Conservation (phyloP, 768 basidiomycete genomes). For the Mycena leptocephala region DNA sequence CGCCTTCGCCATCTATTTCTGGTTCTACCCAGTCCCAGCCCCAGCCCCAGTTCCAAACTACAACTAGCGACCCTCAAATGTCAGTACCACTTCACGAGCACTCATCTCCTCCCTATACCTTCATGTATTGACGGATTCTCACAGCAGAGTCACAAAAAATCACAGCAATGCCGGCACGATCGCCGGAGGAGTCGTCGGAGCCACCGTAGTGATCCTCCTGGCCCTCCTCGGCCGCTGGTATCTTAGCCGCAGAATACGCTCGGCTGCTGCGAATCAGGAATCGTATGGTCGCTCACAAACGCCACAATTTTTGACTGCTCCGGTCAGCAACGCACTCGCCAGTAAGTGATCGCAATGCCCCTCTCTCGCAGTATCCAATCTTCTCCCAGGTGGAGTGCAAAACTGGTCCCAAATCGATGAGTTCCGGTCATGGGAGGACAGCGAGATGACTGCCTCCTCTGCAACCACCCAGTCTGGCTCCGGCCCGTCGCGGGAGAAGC, state of each 20-base stretch:
- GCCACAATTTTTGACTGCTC: background rate
- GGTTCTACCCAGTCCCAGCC: no score
- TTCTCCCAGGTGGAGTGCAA: no score
- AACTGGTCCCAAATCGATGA: no score
- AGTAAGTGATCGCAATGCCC: no score
- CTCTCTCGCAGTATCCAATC: no score
- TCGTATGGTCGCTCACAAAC: background rate
- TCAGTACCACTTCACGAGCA: background rate
- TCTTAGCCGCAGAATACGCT: background rate
- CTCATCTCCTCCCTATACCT: background rate
- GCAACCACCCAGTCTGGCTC: no score
- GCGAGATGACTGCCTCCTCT: no score
- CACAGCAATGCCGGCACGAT: slow-evolving; percentile 7
- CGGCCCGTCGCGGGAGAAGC: no score
- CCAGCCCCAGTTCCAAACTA: no score
- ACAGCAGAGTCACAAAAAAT: background rate
- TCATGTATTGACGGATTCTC: background rate
- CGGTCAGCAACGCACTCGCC: slow-evolving; percentile 6
- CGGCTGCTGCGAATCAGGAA: background rate
- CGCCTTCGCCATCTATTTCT: no score
- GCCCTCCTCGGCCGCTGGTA: slow-evolving; percentile 13
- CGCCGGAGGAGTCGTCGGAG: slow-evolving; percentile 7
- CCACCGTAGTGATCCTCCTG: background rate
- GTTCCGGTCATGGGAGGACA: no score
- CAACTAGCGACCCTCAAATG: background rate